Conservation (phyloP, 257 asterid species). For the Scutellaria galericulata region DNA sequence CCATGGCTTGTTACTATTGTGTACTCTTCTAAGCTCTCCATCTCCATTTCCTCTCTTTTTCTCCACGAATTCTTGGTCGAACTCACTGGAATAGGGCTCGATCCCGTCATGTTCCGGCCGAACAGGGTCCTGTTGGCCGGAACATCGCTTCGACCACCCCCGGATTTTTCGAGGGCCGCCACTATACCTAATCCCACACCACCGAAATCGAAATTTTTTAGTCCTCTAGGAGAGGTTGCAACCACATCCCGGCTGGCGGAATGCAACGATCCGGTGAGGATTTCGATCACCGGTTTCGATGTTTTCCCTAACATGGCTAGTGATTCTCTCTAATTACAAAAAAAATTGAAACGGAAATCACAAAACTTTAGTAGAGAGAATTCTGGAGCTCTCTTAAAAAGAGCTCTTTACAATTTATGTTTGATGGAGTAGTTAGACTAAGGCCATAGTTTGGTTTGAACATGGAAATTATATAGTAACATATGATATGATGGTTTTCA, state of each 20-base stretch:
- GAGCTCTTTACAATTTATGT: slow-evolving; percentile 31
- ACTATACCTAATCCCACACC: slow-evolving; percentile 89
- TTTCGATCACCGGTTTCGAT: slow-evolving; percentile 62
- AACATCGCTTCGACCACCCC: slow-evolving; percentile 32
- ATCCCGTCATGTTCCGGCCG: slow-evolving; percentile 53
- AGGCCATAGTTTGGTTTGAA: slow-evolving; percentile 68
- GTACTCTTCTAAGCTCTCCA: slow-evolving; percentile 64
- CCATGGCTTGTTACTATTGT: slow-evolving; percentile 72
- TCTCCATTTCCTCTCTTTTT: slow-evolving; percentile 37
- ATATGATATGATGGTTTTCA: slow-evolving; percentile 25
- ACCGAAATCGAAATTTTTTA: slow-evolving; percentile 58
- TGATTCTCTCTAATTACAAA: neutral
- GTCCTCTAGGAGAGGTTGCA: slow-evolving; percentile 46
- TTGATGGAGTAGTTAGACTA: slow-evolving; percentile 53
- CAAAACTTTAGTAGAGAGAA: neutral
- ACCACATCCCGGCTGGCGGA: slow-evolving; percentile 47
- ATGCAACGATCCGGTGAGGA: slow-evolving; percentile 49
- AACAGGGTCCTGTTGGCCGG: slow-evolving; percentile 42
- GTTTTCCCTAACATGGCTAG: slow-evolving; percentile 63
- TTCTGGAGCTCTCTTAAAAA: slow-evolving; percentile 18
- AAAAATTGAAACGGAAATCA: neutral
- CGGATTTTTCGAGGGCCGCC: slow-evolving; percentile 74
- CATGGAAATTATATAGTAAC: slow-evolving; percentile 28
- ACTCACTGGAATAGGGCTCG: slow-evolving; percentile 72
- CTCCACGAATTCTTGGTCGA: slow-evolving; percentile 25